Evolutionary conservation across 768 basidiomycete genomes (phyloP).

Genomic region (Botryobasidium botryosum): DNA sequence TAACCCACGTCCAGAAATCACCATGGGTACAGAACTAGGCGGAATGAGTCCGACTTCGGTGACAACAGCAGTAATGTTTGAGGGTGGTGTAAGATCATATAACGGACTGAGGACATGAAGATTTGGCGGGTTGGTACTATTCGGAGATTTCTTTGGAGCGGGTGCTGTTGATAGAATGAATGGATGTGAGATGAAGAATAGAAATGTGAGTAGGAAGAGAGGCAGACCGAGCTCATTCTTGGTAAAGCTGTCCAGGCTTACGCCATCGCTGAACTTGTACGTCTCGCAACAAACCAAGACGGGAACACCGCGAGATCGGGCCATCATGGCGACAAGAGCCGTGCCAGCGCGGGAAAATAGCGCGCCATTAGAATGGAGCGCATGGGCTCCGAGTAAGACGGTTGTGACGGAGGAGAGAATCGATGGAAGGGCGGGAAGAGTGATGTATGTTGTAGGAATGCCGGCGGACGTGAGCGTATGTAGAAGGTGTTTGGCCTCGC

Average conservation of each 20-base stretch:
- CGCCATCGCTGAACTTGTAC: slow-evolving; percentile 90
- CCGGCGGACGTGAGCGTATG: slow-evolving; percentile 44
- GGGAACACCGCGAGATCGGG: slow-evolving; percentile 72
- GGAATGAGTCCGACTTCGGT: slow-evolving; percentile 95
- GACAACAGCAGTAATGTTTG: slow-evolving; percentile 86
- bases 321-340: slow-evolving; percentile 92
- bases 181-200: slow-evolving; percentile 9
- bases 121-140: slow-evolving; percentile 22
- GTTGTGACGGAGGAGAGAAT: slow-evolving; percentile 67
- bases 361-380: slow-evolving; percentile 85
- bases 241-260: slow-evolving; percentile 85
- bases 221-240: slow-evolving; percentile 84
- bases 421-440: slow-evolving; percentile 72
- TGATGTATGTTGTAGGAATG: slow-evolving; percentile 78
- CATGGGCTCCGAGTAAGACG: slow-evolving; percentile 84
- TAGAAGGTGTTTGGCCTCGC: slow-evolving; percentile 60
- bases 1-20: slow-evolving; percentile 46
- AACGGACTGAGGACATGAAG: slow-evolving; percentile 72
- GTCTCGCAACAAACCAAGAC: slow-evolving; percentile 97
- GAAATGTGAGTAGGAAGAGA: no score
- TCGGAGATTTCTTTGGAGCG: slow-evolving; percentile 14
- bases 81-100: slow-evolving; percentile 88
- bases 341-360: slow-evolving; percentile 91
- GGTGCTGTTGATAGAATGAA: slow-evolving; percentile 21
- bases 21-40: slow-evolving; percentile 60